Conservation (phyloP, 192 early-diverging fungal genomes). For the Coemansia sp. region DNA sequence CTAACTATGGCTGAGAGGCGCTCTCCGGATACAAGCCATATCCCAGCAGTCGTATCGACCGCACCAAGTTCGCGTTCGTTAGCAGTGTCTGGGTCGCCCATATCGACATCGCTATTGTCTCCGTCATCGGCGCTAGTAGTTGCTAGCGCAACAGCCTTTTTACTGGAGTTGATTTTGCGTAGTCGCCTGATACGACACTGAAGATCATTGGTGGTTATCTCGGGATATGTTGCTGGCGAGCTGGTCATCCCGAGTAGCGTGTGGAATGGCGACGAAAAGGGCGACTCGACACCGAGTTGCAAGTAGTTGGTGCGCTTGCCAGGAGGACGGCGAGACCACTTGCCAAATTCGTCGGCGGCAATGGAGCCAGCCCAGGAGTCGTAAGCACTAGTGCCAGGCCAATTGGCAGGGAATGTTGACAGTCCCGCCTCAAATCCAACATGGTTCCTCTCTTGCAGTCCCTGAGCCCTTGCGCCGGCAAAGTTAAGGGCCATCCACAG, state of each 20-base stretch:
- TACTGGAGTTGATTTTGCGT: slow-evolving; percentile 22
- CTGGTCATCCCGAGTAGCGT: slow-evolving; percentile 35
- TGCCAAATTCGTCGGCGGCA: slow-evolving; percentile 47
- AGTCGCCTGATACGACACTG: slow-evolving; percentile 48
- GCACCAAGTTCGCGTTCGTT: slow-evolving; percentile 1
- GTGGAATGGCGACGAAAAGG: slow-evolving; percentile 74
- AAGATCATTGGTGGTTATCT: slow-evolving; percentile 20
- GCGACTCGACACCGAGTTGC: slow-evolving; percentile 65
- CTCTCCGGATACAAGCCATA: slow-evolving; percentile 48
- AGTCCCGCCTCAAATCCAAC: slow-evolving; percentile 77
- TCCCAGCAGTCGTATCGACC: slow-evolving; percentile 7
- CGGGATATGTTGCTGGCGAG: slow-evolving; percentile 24
- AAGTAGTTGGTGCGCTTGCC: slow-evolving; percentile 83
- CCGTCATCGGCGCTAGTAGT: background rate
- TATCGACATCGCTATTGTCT: background rate
- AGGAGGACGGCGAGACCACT: slow-evolving; percentile 71
- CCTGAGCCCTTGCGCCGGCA: slow-evolving; percentile 82
- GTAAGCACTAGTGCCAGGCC: slow-evolving; percentile 74
- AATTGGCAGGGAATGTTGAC: slow-evolving; percentile 84
- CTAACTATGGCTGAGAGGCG: slow-evolving; percentile 15
- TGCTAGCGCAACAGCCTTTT: background rate
- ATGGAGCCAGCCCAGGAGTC: slow-evolving; percentile 48
- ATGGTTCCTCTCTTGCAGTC: slow-evolving; percentile 70
- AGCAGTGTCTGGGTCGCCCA: background rate
- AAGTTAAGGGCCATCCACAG: slow-evolving; percentile 90